phyloP scores from a whole-genome alignment of 768 basidiomycete species.

The Suillus tomentosus region DNA sequence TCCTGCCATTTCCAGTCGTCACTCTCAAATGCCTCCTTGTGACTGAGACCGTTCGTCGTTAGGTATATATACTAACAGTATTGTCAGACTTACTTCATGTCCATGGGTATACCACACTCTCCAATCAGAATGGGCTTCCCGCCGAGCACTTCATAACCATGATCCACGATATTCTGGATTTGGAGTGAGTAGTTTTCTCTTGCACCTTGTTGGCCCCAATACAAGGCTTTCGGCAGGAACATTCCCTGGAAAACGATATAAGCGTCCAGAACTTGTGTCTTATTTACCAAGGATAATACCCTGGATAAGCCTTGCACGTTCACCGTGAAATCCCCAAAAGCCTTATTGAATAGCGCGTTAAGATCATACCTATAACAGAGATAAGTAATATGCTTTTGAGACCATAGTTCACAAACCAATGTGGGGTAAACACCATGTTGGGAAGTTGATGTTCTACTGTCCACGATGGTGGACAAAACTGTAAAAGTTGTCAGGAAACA shows the following conservation, averaged over 20 bases:
- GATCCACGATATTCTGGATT: slow-evolving; percentile 74
- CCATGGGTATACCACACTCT: slow-evolving; percentile 96
- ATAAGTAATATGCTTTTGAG: neutral
- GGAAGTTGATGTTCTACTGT: slow-evolving; percentile 60
- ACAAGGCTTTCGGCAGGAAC: slow-evolving; percentile 78
- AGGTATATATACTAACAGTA: neutral
- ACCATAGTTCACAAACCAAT: slow-evolving; percentile 53
- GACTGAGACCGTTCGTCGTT: slow-evolving; percentile 40
- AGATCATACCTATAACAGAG: slow-evolving; percentile 78
- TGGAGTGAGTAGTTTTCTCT: slow-evolving; percentile 84
- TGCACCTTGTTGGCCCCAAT: slow-evolving; percentile 84
- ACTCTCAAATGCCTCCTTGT: slow-evolving; percentile 67
- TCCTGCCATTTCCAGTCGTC: slow-evolving; percentile 82
- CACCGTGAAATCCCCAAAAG: slow-evolving; percentile 81
- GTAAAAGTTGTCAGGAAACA: slow-evolving; percentile 12
- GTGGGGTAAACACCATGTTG: slow-evolving; percentile 72
- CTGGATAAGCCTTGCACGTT: slow-evolving; percentile 92
- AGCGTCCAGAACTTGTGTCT: slow-evolving; percentile 5
- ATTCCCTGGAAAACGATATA: slow-evolving; percentile 60
- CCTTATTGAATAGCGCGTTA: slow-evolving; percentile 82
- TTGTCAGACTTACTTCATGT: slow-evolving; percentile 75
- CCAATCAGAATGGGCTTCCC: slow-evolving; percentile 86
- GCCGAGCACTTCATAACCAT: slow-evolving; percentile 68
- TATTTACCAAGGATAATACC: slow-evolving; percentile 43
- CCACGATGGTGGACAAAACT: slow-evolving; percentile 85